Percentiles rank a stretch among this genome's conserved stretches.
phyloP scores from a whole-genome alignment of 345 rosid genomes.

The Adansonia digitata region DNA sequence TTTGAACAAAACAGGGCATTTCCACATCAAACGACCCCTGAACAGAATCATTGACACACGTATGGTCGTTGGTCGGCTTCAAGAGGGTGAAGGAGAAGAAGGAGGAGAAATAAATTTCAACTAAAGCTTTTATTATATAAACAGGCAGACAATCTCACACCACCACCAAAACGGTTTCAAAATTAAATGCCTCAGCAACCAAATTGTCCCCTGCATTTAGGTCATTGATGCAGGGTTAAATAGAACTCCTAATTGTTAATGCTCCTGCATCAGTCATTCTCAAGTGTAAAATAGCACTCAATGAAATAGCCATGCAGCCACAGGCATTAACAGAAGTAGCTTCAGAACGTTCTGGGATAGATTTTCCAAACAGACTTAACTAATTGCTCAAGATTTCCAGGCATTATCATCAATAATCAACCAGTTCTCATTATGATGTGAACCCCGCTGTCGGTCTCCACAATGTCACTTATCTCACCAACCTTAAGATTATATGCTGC shows the following conservation, averaged over 20 bases:
- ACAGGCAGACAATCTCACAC: background rate
- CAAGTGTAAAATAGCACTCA: background rate
- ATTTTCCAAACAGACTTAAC: background rate
- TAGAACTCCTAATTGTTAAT: too few species aligned
- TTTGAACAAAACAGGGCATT: too few species aligned
- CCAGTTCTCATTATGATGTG: slow-evolving; percentile 91
- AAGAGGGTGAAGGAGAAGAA: background rate
- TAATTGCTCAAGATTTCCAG: slow-evolving; percentile 1
- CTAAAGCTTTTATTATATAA: background rate
- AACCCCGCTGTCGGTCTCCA: slow-evolving; percentile 93
- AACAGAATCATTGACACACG: background rate
- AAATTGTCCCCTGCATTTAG: background rate
- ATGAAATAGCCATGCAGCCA: background rate
- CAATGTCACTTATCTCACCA: slow-evolving; percentile 88
- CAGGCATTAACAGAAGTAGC: background rate
- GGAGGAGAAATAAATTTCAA: background rate
- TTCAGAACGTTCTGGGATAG: background rate
- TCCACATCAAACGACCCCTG: background rate
- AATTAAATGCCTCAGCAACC: background rate
- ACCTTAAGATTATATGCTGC: slow-evolving; percentile 68
- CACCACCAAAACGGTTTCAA: background rate
- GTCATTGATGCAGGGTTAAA: too few species aligned
- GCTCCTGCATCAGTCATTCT: too few species aligned
- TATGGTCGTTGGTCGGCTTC: background rate
- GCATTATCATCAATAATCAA: slow-evolving; percentile 21